Evolutionary conservation across 2,329 filamentous ascomycete genomes (phyloP).

Genomic region (Monosporascus sp.): DNA sequence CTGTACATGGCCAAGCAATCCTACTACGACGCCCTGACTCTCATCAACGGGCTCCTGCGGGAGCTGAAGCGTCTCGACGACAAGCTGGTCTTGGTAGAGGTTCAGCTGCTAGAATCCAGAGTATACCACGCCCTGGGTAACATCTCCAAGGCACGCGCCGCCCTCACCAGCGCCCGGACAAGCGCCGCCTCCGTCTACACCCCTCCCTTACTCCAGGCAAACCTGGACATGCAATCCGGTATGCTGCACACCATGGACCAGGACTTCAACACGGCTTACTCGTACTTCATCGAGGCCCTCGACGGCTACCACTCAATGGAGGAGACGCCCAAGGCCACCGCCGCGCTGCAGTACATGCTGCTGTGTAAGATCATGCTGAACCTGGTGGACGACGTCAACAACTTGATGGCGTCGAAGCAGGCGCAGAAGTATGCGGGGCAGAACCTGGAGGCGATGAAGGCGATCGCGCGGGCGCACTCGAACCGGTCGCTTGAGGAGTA

Average conservation of each 20-base stretch:
- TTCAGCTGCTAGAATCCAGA: constrained; percentile 92
- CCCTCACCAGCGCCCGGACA: constrained; percentile 88
- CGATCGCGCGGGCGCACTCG: constrained; percentile 88
- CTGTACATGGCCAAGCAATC: constrained; percentile 97
- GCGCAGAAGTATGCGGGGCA: constrained; percentile 93
- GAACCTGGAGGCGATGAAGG: constrained; percentile 98
- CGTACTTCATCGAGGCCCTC: constrained; percentile 98
- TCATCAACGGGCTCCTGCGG: constrained; percentile 93
- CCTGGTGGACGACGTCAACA: constrained; percentile 90
- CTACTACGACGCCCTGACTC: constrained; percentile 92
- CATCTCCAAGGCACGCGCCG: constrained; percentile 90
- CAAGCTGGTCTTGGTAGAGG: constrained; percentile 95
- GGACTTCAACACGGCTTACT: constrained; percentile 98
- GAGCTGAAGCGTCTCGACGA: constrained; percentile 98
- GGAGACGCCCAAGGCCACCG: constrained; percentile 83
- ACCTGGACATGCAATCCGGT: constrained; percentile 97
- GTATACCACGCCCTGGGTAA: constrained; percentile 98
- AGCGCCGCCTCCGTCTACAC: constrained; percentile 97
- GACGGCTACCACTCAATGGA: constrained; percentile 96
- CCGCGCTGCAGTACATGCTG: constrained; percentile 97
- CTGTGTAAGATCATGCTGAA: constrained; percentile 99
- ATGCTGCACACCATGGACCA: constrained; percentile 98
- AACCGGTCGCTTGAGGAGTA: constrained; percentile 97
- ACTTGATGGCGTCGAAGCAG: constrained; percentile 91
- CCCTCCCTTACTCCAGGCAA: constrained; percentile 87